Evolutionary conservation across 129 eudicot genomes (phyloP), one percentile per base, ranked within the genome.

Genomic region (Glebionis coronaria): DNA sequence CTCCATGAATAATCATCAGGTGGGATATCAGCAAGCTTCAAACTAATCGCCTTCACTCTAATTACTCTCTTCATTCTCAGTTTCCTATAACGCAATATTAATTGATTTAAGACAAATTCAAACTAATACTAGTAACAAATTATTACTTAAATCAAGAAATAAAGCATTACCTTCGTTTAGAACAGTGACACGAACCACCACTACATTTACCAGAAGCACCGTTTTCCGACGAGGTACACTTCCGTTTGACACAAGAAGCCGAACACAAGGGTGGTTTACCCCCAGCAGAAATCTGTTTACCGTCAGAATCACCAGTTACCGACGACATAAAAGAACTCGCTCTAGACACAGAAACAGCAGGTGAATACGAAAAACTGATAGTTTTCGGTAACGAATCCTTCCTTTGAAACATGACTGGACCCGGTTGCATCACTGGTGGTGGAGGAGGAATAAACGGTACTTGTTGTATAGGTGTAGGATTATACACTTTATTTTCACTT

Each of bases 1-100:
- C 98, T 80, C 98, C 98, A 92, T 0, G 98, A 92, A 81, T 88
- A 92, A 79, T 92, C 95, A 70, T 92, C 98, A 6, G 98, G 98
- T 29, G 98, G 98, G 51, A 92, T 92, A 66, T 91, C 98, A 3
- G 98, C 84, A 56, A 91, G 82, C 75, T 85, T 91, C 88, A 81
- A 65, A 72, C 98, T 88, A 63, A 92, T 88, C 14, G 96, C 98
- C 81, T 90, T 90, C 63, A 92, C 95, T 72, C 96, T 80, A 46
- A 83, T 75, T 14, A 83, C 88, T 72, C 87, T 88, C 81, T 86
- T 92, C 87, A 85, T 15, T 61, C 84, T 82, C 78, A 75, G 63
- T 64, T 88, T 92, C 70, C 96, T 88, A 72, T 53, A 46, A 19
- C 1, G 19, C 2, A 8, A 21, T 6, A 75, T 68, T 52, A 75